phyloP scores from a whole-genome alignment of 2,329 filamentous ascomycete genomes.

The Camillea tinctor region DNA sequence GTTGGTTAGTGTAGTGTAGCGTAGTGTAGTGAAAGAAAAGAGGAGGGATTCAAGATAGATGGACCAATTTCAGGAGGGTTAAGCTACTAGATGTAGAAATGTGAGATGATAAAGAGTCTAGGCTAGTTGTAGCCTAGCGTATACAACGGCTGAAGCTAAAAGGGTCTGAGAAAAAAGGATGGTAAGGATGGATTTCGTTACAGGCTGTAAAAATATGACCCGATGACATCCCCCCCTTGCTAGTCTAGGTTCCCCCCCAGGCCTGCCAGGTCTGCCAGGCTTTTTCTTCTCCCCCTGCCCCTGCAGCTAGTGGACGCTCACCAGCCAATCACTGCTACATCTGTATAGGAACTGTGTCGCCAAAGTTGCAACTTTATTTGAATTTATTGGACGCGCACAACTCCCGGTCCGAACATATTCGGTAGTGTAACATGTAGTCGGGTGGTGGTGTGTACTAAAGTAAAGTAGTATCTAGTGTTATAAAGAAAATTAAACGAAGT shows the following conservation, averaged over 20 bases:
- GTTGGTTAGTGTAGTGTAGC: background rate
- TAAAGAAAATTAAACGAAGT: no score
- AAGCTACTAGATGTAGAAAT: background rate
- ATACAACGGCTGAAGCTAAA: slow-evolving; percentile 16
- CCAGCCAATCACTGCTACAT: background rate
- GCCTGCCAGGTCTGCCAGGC: no score
- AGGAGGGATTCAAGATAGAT: background rate
- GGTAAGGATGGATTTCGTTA: slow-evolving; percentile 10
- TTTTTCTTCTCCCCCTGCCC: background rate
- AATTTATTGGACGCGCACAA: background rate
- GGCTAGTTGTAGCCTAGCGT: background rate
- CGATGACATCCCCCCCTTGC: background rate
- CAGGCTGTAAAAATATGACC: slow-evolving; percentile 1
- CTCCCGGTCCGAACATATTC: background rate
- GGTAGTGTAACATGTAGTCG: background rate
- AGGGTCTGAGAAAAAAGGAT: slow-evolving; percentile 13
- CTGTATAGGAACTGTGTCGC: background rate
- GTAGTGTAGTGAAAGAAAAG: background rate
- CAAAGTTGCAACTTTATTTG: background rate
- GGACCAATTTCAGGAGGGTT: background rate
- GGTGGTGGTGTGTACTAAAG: no score
- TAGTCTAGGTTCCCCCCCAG: background rate
- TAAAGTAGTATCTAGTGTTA: no score
- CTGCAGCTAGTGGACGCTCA: background rate
- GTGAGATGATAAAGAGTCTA: background rate